phyloP scores from a whole-genome alignment of 331 rosid species.

The Rhamnella rubrinervis region DNA sequence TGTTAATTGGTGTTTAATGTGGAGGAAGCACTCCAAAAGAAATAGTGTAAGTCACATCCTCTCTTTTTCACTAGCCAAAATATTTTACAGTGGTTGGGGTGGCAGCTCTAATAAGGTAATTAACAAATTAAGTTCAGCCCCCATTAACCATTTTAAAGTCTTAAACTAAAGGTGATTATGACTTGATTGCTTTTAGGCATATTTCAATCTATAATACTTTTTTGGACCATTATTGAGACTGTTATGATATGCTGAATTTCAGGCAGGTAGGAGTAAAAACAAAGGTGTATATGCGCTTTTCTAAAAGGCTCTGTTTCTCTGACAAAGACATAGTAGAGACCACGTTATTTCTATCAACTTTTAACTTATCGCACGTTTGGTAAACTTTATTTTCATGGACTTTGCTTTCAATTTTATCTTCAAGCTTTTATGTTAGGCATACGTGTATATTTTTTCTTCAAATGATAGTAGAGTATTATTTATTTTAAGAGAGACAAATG shows the following conservation, averaged over 20 bases:
- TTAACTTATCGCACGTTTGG: too few relatives aligned
- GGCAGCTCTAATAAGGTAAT: neutral
- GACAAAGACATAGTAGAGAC: neutral
- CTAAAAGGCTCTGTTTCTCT: neutral
- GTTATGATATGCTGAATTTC: neutral
- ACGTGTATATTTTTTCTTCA: too few relatives aligned
- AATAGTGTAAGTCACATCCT: neutral
- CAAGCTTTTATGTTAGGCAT: too few relatives aligned
- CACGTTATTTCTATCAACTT: too few relatives aligned
- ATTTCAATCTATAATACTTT: neutral
- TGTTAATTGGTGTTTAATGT: neutral
- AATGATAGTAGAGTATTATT: too few relatives aligned
- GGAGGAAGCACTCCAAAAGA: neutral
- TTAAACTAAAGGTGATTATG: conserved; percentile 20
- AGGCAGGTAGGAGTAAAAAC: conserved; percentile 4
- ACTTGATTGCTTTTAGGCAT: conserved; percentile 8
- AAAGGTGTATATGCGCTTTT: neutral
- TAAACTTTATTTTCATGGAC: too few relatives aligned
- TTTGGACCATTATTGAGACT: neutral
- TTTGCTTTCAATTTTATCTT: too few relatives aligned
- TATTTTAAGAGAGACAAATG: too few relatives aligned
- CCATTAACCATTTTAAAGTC: neutral
- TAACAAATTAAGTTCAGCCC: neutral
- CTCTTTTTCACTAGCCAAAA: neutral
- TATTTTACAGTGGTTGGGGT: too few relatives aligned